Conservation (phyloP, 2,329 filamentous ascomycete genomes). For the Aspergillus calidoustus region DNA sequence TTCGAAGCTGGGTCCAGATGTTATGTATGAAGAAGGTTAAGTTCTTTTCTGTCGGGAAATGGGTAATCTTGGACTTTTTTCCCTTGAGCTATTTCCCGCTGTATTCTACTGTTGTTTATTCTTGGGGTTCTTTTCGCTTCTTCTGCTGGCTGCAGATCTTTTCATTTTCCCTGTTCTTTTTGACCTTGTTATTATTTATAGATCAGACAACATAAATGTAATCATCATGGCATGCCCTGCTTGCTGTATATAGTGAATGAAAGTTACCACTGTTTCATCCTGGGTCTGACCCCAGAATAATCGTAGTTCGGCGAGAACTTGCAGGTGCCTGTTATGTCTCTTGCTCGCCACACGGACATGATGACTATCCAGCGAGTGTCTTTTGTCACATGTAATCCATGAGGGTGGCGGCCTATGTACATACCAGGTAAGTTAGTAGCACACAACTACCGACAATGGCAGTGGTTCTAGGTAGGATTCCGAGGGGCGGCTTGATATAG, state of each 20-base stretch:
- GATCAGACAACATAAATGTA: slow-evolving; percentile 21
- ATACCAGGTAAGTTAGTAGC: too few relatives aligned
- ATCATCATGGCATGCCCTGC: slow-evolving; percentile 6
- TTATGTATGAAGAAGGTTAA: slow-evolving; percentile 22
- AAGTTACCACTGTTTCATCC: not conserved
- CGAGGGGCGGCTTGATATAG: too few relatives aligned
- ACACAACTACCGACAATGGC: too few relatives aligned
- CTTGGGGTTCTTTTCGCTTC: slow-evolving; percentile 16
- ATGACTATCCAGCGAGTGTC: too few relatives aligned
- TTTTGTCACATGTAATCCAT: too few relatives aligned
- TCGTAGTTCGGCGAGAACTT: not conserved
- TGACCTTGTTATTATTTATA: slow-evolving; percentile 21
- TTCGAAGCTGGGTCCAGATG: slow-evolving; percentile 21
- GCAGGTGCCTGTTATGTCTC: too few relatives aligned
- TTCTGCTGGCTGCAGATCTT: slow-evolving; percentile 3
- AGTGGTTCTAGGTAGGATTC: too few relatives aligned
- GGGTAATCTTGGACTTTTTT: not conserved
- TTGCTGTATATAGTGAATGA: slow-evolving; percentile 12
- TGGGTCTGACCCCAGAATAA: not conserved
- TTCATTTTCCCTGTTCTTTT: slow-evolving; percentile 4
- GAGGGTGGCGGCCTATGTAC: too few relatives aligned
- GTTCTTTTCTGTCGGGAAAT: slow-evolving; percentile 21
- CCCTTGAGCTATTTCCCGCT: slow-evolving; percentile 19
- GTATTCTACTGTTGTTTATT: slow-evolving; percentile 27
- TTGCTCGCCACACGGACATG: too few relatives aligned